Percentiles rank a stretch among this genome's conserved stretches.
Conservation (phyloP, 2,329 filamentous ascomycete species). For the Claviceps sorghi region DNA sequence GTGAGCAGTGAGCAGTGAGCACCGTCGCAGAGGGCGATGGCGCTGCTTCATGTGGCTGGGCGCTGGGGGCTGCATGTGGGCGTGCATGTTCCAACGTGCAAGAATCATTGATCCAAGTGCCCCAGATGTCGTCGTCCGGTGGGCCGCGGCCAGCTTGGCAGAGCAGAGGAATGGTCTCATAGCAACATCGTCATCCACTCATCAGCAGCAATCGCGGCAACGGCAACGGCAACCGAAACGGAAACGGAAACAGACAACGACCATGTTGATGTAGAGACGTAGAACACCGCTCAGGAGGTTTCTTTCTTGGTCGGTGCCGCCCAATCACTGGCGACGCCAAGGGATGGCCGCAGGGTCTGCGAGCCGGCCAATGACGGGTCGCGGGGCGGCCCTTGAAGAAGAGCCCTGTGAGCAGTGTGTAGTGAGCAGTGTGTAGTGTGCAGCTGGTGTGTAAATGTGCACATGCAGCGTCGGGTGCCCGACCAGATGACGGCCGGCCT, state of each 20-base stretch:
- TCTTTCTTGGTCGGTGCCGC: not conserved
- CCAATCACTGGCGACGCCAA: slow-evolving; percentile 6
- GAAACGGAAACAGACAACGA: not conserved
- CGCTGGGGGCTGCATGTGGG: not conserved
- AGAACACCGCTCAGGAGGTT: not conserved
- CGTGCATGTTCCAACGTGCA: too few species aligned
- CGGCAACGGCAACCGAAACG: not conserved
- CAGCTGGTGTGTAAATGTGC: slow-evolving; percentile 10
- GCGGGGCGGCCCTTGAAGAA: slow-evolving; percentile 17
- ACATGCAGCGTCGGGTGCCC: too few species aligned
- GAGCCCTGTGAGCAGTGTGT: slow-evolving; percentile 16
- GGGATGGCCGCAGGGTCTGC: slow-evolving; percentile 6
- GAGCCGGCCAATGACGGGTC: slow-evolving; percentile 10
- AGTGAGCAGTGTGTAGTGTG: not conserved
- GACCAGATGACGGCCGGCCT: too few species aligned
- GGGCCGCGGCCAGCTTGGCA: not conserved
- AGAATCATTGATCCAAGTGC: too few species aligned
- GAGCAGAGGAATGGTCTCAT: not conserved
- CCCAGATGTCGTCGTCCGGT: too few species aligned
- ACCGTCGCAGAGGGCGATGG: not conserved
- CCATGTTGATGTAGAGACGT: not conserved
- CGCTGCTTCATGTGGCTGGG: not conserved
- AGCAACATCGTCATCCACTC: not conserved
- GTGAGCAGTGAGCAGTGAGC: too few species aligned
- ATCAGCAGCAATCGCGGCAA: not conserved